phyloP scores from a whole-genome alignment of 2,329 filamentous ascomycete species.

The Lasiodiplodia gonubiensis region DNA sequence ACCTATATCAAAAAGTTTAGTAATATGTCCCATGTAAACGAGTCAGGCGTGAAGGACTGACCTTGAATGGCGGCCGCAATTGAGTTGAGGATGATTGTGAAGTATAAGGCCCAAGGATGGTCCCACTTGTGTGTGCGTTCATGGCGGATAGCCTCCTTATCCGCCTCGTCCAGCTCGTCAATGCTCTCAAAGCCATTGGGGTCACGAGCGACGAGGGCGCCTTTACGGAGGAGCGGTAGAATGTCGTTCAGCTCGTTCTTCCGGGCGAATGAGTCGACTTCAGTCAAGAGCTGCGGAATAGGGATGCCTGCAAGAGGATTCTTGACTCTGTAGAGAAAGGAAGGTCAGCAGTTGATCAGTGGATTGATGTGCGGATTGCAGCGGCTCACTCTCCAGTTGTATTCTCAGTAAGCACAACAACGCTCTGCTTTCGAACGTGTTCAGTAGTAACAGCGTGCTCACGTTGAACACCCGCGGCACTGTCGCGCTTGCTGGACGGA shows the following conservation, averaged over 20 bases:
- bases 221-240: conserved; percentile 66
- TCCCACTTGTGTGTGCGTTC: conserved; percentile 70
- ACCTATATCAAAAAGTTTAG: conserved; percentile 59
- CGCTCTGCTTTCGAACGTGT: neutral
- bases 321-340: conserved; percentile 51
- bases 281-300: conserved; percentile 55
- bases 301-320: conserved; percentile 64
- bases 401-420: neutral
- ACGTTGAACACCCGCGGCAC: neutral
- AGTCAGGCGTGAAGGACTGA: conserved; percentile 61
- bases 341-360: neutral
- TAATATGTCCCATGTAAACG: conserved; percentile 59
- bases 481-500: conserved; percentile 3
- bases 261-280: conserved; percentile 66
- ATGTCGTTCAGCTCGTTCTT: conserved; percentile 65
- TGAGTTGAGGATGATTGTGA: conserved; percentile 71
- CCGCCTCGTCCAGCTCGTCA: conserved; percentile 64
- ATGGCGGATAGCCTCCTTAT: conserved; percentile 64
- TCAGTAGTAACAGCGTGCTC: neutral
- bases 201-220: conserved; percentile 75
- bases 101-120: conserved; percentile 63
- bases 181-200: conserved; percentile 68
- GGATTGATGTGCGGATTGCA: neutral
- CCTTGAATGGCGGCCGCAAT: conserved; percentile 71
- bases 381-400: conserved; percentile 3